Conservation (phyloP, 306 rosid genomes). For the Hippophae tibetana region DNA sequence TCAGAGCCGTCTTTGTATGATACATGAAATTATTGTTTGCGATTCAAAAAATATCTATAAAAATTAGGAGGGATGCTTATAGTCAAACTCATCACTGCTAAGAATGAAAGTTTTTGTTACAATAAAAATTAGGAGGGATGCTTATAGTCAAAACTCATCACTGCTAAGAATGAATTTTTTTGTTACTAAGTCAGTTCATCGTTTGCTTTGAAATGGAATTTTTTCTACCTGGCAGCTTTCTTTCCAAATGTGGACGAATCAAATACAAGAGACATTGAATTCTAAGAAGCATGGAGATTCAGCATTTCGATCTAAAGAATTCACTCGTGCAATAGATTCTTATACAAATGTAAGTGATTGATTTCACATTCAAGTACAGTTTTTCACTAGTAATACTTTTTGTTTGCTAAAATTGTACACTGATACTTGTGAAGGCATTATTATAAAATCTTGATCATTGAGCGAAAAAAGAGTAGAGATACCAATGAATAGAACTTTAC, state of each 20-base stretch:
- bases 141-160: too few species aligned
- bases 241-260: conserved; percentile 97
- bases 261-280: conserved; percentile 89
- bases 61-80: too few species aligned
- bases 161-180: background rate
- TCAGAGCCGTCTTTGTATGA: too few species aligned
- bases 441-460: too few species aligned
- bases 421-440: background rate
- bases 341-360: conserved; percentile 68
- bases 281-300: conserved; percentile 83
- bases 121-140: too few species aligned
- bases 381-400: background rate
- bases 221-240: conserved; percentile 59
- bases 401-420: conserved; percentile 12
- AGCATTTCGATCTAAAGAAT: conserved; percentile 79
- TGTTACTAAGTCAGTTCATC: background rate
- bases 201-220: conserved; percentile 5
- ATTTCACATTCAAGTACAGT: conserved; percentile 5
- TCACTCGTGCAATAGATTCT: conserved; percentile 52
- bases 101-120: background rate
- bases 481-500: too few species aligned
- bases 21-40: too few species aligned
- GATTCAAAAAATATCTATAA: too few species aligned
- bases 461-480: too few species aligned
- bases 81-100: background rate